Base-by-base conservation (phyloP, 2,329 filamentous ascomycete genomes). In the Byssothecium circinans region DNA sequence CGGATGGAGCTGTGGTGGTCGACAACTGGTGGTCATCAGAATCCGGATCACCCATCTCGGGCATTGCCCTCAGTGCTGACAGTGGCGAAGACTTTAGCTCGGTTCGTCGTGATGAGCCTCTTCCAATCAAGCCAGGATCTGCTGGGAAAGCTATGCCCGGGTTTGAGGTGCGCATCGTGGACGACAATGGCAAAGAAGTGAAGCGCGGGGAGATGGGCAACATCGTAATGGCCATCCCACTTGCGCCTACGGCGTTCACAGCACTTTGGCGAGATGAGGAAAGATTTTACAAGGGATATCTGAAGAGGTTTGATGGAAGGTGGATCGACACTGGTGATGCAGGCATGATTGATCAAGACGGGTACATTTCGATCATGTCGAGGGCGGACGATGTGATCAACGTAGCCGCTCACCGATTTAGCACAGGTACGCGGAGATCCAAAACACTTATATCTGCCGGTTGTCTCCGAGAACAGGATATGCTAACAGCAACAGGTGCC, bases 281-380 rank as follows among this genome's bases (percentile, higher is more conserved):
- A 52, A 78, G 91, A 27, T 96, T 96, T 67, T 95, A 91, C 70
- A 85, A 82, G 53, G 84, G 90, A 1, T 97, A 96, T 61, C 72
- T 96, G 56, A 87, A 87, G 70, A 79, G 91, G 12, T 97, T 96
- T 64, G 62, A 81, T 5, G 89, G 90, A 0, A 81, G 81, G 58
- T 96, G 89, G 89, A 72, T 96, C 35, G 91, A 97, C 65, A 96
- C 91, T 0, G 92, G 91, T 2, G 91, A 97, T 67, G 87, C 90
- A 0, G 91, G 92, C 0, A 85, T 91, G 77, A 84, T 96, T 47
- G 91, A 96, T 64, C 69, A 80, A 12, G 85, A 92, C 33, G 82
- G 81, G 4, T 84, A 84, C 57, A 76, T 85, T 25, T 80, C 83
- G 58, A 77, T 86, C 57, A 85, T 86, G 80, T 77, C 78, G 3